These are phyloP conservation scores for Rhazya stricta DNA, from an alignment of 257 asterid species.

Conservation along the genomic window DNA sequence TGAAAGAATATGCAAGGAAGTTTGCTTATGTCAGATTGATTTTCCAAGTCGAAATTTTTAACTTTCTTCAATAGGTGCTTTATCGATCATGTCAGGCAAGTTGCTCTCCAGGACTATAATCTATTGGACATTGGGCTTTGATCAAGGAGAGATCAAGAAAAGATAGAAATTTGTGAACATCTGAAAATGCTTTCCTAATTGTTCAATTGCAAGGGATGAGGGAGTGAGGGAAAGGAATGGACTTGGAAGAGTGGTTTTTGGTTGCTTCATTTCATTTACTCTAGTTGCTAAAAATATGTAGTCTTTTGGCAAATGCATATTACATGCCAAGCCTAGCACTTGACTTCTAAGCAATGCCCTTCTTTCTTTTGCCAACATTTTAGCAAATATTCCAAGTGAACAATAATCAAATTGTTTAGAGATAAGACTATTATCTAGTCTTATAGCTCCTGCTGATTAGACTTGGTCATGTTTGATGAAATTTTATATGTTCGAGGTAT, in stretches of 20 bases:
- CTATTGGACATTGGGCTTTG: neutral
- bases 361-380: neutral
- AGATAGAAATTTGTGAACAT: neutral
- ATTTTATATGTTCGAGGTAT: too few relatives aligned
- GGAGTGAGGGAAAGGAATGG: neutral
- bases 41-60: neutral
- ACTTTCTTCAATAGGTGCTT: neutral
- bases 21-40: neutral
- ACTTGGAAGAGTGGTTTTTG: neutral
- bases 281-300: neutral
- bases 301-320: too few relatives aligned
- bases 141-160: neutral
- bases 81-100: neutral
- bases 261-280: neutral
- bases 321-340: neutral
- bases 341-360: constrained; percentile 1
- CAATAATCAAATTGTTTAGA: too few relatives aligned
- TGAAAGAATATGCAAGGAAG: neutral
- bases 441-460: too few relatives aligned
- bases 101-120: neutral
- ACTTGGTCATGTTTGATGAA: too few relatives aligned
- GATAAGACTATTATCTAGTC: too few relatives aligned
- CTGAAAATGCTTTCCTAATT: neutral
- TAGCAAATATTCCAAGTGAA: too few relatives aligned
- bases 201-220: neutral